Base-by-base conservation (phyloP, 2,329 filamentous ascomycete species). In the Catunica adiposa region DNA sequence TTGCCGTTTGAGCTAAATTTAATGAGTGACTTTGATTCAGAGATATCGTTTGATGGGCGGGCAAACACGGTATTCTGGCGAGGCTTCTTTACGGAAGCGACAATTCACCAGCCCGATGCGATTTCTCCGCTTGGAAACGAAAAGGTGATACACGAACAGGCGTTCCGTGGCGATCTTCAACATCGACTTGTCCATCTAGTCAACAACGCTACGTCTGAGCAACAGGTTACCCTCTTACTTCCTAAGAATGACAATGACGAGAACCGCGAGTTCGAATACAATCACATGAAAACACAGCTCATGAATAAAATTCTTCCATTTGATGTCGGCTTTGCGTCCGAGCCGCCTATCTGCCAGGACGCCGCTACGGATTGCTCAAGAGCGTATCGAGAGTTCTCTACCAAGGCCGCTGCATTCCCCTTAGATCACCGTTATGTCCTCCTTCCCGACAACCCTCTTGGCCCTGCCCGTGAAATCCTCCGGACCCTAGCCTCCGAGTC, bases 31-130 rank as follows among this genome's bases (percentile, higher is more conserved):
- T 55, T 56, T 72, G 69, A 73, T 34, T 62, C 70, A 3, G 63
- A 63, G 25, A 67, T 67, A 61, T 65, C 64, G 0, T 89, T 86
- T 60, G 63, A 68, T 0, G 69, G 80, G 51, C 88, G 89, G 62
- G 71, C 76, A 47, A 76, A 82, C 59, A 70, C 71, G 0, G 70
- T 90, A 2, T 84, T 84, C 66, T 94, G 86, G 86, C 80, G 85
- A 53, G 84, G 83, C 5, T 50, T 52, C 40, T 58, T 58, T 31
- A 55, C 56, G 1, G 53, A 55, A 17, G 29, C 53, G 22, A 22
- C 53, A 15, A 48, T 55, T 11, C 20, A 48, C 7, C 53, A 55
- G 34, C 17, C 48, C 3, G 44, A 48, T 40, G 9, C 44, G 11
- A 22, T 25, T 37, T 58, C 56, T 1, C 53, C 53, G 9, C 56